phyloP scores from a whole-genome alignment of 345 rosid genomes.

The Euphorbia pulcherrima region DNA sequence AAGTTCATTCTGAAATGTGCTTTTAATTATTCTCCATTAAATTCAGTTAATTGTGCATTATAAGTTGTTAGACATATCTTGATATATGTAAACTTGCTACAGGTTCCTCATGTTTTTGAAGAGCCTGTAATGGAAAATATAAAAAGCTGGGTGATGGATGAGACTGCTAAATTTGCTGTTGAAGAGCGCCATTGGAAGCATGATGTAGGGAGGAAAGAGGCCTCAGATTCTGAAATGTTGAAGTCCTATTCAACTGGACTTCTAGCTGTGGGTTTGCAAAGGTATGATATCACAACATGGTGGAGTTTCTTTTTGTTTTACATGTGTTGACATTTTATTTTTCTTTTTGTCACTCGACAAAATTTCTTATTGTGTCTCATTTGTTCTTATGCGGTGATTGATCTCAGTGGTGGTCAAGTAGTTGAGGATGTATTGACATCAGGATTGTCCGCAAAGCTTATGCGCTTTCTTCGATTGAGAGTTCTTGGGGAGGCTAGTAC shows the following conservation, averaged over 20 bases:
- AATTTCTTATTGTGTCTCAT: neutral
- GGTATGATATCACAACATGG: constrained; percentile 39
- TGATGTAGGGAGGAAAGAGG: constrained; percentile 51
- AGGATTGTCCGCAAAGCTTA: constrained; percentile 86
- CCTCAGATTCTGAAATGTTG: constrained; percentile 77
- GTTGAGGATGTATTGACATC: constrained; percentile 93
- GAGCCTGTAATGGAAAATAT: constrained; percentile 68
- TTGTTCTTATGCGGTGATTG: constrained; percentile 7
- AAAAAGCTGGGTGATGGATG: constrained; percentile 88
- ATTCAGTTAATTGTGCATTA: neutral
- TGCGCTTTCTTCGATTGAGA: constrained; percentile 87
- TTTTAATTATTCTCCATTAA: neutral
- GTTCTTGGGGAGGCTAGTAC: constrained; percentile 70
- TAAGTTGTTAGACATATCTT: constrained; percentile 7
- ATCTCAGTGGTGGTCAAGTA: constrained; percentile 69
- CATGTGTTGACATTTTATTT: constrained; percentile 14
- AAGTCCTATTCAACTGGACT: constrained; percentile 88
- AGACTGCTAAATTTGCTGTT: constrained; percentile 45
- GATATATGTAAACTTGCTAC: constrained; percentile 20
- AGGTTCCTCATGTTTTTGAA: constrained; percentile 94
- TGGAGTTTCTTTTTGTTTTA: neutral
- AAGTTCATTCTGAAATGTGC: neutral
- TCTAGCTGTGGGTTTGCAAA: constrained; percentile 74
- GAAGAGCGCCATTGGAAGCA: constrained; percentile 45
- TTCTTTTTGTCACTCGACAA: neutral